Evolutionary conservation across 2,329 filamentous ascomycete genomes (phyloP).

Genomic region (Paecilomyces formosus): DNA sequence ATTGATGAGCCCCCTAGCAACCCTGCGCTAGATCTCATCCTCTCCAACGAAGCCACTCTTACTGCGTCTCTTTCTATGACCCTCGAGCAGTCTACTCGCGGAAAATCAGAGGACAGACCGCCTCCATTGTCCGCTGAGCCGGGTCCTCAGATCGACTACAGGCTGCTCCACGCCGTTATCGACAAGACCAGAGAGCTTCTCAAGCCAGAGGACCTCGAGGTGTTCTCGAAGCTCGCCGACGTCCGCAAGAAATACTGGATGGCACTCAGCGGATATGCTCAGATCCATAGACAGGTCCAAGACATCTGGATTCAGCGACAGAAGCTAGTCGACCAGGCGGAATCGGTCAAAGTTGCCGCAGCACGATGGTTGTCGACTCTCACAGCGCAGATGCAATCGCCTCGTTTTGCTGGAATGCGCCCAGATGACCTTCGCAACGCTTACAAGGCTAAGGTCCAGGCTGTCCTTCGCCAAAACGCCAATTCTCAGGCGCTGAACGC

Average conservation of each 20-base stretch:
- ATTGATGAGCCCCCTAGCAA: background rate
- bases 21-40: background rate
- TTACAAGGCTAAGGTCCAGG: background rate
- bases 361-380: background rate
- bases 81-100: constrained; percentile 1
- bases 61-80: background rate
- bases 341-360: background rate
- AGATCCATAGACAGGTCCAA: background rate
- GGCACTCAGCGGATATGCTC: background rate
- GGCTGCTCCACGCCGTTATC: background rate
- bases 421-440: background rate
- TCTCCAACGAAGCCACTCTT: background rate
- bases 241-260: background rate
- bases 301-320: background rate
- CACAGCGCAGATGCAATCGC: background rate
- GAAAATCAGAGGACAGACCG: background rate
- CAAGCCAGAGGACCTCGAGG: background rate
- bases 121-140: constrained; percentile 6
- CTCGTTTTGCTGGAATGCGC: background rate
- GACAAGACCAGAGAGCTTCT: background rate
- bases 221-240: background rate
- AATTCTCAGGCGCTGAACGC: background rate
- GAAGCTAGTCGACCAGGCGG: background rate
- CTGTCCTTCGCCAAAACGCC: background rate
- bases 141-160: constrained; percentile 7